Evolutionary conservation across 2,329 filamentous ascomycete species (phyloP), one percentile per base, ranked within the genome.

Genomic region (Aspergillus nomiae): DNA sequence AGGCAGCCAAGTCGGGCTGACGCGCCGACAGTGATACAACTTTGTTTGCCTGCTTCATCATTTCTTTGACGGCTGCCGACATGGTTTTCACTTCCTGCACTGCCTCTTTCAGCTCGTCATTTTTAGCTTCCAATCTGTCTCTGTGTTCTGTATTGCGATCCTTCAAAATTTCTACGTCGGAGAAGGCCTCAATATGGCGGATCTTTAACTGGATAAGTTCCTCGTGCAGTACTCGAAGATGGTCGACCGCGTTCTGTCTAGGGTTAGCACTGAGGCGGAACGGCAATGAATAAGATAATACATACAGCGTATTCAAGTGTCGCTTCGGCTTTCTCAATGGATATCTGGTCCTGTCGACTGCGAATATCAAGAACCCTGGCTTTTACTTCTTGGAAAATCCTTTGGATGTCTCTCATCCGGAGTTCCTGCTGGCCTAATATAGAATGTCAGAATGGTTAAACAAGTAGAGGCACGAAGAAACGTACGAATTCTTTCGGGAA

Each of bases 101-200:
- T 16, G 78, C 78, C 10, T 73, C 68, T 14, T 79, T 74, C 5
- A 78, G 69, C n/a, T 81, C 78, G 41, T 77, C 72, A 41, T 78
- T 71, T 24, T 81, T 79, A 16, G 76, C 70, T 48, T 82, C 77
- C 0, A 83, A 75, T 14, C 76, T 75, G 6, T 81, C 73, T 60
- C 84, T 82, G 62, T 92, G 86, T 55, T 86, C 82, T 10, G 76
- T 70, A 69, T 92, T 92, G 62, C 89, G 88, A 19, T 81, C 80
- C 69, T 87, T 86, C n/a, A 97, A 82, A 7, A 86, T 86, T 51
- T 87, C 83, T 3, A 90, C 77, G 71, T 99, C 95, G 0, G 93
- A 97, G n/a, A 83, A 77, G 1, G 92, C 94, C 80, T 99, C 95
- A 34, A 96, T 85, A 0, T 86, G 80, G 64, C 88, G 84, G 51